These are phyloP conservation scores for Galerina marginata DNA, from an alignment of 768 basidiomycete species.

Conservation along the genomic window DNA sequence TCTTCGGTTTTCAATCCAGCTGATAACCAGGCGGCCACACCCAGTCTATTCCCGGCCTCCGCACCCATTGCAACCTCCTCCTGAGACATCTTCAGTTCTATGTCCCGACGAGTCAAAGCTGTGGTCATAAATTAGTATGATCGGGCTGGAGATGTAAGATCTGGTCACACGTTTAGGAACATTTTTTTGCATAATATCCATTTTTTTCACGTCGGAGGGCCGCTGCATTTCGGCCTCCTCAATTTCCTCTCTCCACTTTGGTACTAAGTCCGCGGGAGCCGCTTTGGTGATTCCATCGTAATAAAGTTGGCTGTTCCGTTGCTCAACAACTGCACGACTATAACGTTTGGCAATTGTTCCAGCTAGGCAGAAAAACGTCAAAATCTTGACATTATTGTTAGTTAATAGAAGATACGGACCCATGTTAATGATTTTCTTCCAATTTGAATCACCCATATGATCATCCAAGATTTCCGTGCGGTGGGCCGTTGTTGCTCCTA, in stretches of 20 bases:
- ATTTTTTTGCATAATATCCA: not conserved
- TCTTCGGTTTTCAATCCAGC: not conserved
- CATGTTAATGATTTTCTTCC: constrained; percentile 33
- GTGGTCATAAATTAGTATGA: too few species aligned
- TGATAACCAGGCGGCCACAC: not conserved
- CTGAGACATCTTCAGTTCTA: not conserved
- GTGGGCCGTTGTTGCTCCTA: constrained; percentile 28
- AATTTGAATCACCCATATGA: constrained; percentile 38
- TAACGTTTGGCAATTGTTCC: not conserved
- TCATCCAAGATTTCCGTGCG: constrained; percentile 33
- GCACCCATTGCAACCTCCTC: not conserved
- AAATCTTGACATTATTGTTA: not conserved
- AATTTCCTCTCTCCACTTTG: not conserved
- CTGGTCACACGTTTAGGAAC: not conserved
- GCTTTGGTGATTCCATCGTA: too few species aligned
- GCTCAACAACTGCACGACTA: not conserved
- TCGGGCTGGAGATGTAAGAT: too few species aligned
- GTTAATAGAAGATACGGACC: constrained; percentile 4
- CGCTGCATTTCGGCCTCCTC: not conserved
- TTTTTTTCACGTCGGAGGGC: not conserved
- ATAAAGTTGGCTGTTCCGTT: not conserved
- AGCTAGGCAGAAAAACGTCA: not conserved
- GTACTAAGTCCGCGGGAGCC: too few species aligned
- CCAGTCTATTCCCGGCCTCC: not conserved
- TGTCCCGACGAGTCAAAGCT: not conserved